These are phyloP conservation scores for Taphrina wiesneri DNA, from an alignment of 1,139 yeast species.

Conservation along the genomic window DNA sequence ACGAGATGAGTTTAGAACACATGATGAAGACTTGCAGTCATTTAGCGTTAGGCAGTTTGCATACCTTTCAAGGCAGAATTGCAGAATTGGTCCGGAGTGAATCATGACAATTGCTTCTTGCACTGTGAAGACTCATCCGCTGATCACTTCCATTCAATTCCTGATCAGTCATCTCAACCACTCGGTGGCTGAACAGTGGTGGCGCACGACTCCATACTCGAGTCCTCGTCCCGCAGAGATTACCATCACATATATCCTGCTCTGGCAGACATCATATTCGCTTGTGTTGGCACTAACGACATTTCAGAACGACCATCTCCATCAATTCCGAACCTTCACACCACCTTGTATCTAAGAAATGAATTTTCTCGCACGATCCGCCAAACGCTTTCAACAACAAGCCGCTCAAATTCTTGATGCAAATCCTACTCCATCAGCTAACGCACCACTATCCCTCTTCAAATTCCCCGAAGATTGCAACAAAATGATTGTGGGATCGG, in stretches of 20 bases:
- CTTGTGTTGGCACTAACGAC: no score
- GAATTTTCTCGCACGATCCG: constrained; percentile 21
- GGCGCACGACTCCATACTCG: neutral
- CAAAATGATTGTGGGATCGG: constrained; percentile 22
- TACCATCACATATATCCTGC: no score
- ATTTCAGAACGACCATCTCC: no score
- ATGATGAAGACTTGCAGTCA: no score
- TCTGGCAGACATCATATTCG: no score
- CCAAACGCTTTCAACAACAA: constrained; percentile 19
- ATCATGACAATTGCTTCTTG: no score
- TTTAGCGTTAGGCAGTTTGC: neutral
- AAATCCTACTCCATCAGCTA: constrained; percentile 22
- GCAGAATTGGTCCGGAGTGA: no score
- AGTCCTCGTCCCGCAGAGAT: no score
- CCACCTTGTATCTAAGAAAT: neutral
- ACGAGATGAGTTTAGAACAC: neutral
- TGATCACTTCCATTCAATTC: no score
- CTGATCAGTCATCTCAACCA: no score
- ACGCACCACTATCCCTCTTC: constrained; percentile 11
- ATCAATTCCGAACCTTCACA: neutral
- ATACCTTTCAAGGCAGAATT: no score
- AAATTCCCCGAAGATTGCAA: constrained; percentile 12
- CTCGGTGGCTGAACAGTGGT: neutral
- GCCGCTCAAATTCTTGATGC: constrained; percentile 21
- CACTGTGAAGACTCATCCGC: no score